Percentiles rank a stretch among this genome's conserved stretches.
These are phyloP conservation scores for Pythium oligandrum DNA, from an alignment of 352 stramenopile species.

Conservation along the genomic window DNA sequence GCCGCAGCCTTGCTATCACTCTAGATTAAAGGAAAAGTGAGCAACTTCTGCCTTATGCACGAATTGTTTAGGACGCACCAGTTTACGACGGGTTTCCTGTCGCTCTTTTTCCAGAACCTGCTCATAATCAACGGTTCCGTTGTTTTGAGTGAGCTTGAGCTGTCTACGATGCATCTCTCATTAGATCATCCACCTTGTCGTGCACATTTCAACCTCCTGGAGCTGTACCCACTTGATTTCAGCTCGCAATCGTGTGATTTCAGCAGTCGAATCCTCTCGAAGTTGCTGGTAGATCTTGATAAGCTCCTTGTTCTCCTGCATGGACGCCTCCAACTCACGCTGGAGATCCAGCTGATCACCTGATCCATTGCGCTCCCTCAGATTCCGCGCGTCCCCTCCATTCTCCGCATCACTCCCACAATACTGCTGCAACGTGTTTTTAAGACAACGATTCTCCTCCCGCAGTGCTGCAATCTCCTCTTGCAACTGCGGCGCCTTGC, in stretches of 20 bases:
- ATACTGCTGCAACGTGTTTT: conserved; percentile 60
- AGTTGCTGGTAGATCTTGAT: conserved; percentile 70
- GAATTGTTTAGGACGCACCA: conserved; percentile 8
- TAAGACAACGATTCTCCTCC: conserved; percentile 62
- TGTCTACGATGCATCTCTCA: conserved; percentile 7
- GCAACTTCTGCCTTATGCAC: background rate
- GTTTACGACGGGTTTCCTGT: conserved; percentile 9
- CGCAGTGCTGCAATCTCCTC: conserved; percentile 44
- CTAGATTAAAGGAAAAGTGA: conserved; percentile 16
- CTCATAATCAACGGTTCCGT: background rate
- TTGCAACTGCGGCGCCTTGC: conserved; percentile 12
- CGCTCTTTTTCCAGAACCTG: conserved; percentile 1
- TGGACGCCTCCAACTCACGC: conserved; percentile 44
- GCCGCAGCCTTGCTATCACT: conserved; percentile 46
- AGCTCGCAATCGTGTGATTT: conserved; percentile 38
- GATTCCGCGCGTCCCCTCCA: conserved; percentile 3
- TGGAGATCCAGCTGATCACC: conserved; percentile 30
- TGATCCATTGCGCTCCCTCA: background rate
- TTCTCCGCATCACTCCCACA: conserved; percentile 23
- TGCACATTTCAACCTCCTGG: background rate
- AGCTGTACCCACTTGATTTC: conserved; percentile 45
- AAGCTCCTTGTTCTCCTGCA: conserved; percentile 72
- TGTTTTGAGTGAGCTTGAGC: conserved; percentile 11
- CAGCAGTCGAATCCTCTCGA: conserved; percentile 42
- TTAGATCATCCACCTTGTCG: background rate